Base-by-base conservation (phyloP, 164 flowering plant genomes). In the Umbellularia californica region DNA sequence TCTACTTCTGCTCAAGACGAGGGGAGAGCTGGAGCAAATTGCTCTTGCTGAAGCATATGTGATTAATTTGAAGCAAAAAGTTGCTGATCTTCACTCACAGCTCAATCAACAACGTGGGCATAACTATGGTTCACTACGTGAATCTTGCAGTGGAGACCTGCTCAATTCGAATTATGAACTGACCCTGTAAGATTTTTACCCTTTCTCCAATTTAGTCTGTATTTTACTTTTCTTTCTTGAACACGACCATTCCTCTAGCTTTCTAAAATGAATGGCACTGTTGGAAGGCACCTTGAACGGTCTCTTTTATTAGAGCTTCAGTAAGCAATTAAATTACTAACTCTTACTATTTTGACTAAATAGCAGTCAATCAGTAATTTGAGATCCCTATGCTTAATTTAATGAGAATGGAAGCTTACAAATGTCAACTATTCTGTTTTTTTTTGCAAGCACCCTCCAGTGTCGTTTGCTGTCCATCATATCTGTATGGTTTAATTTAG, bases 1-100 rank as follows among this genome's bases (percentile, higher is more conserved):
- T 81, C 24, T 70, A 23, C 63, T 25, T 74, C 47, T 81, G 52
- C 58, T 81, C 66, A 70, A 96, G 99, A 83, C 80, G 30, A 92
- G 80, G 89, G 88, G 79, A 74, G 90, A 87, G 66, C 82, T 91
- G 12, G 84, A 87, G 82, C 97, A 90, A 79, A 79, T 92, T 67
- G 86, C 87, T 76, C 77, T 51, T 28, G 86, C 88, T 51, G 97
- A 91, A 83, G 88, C 85, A 75, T 91, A 88, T 64, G 81, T 91
- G 51, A 71, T n/a, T 71, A 87, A 79, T 74, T 87, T 96, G 79
- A 87, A 88, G 75, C 80, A 92, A 79, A 91, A 85, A 81, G 84
- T 85, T 79, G 90, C 88, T 82, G 89, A 90, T 77, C 90, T 91
- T 50, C 84, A 83, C 50, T 20, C 63, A 66, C 87, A 88, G 86